phyloP scores from a whole-genome alignment of 2,329 filamentous ascomycete species.

The Didymella glomerata region DNA sequence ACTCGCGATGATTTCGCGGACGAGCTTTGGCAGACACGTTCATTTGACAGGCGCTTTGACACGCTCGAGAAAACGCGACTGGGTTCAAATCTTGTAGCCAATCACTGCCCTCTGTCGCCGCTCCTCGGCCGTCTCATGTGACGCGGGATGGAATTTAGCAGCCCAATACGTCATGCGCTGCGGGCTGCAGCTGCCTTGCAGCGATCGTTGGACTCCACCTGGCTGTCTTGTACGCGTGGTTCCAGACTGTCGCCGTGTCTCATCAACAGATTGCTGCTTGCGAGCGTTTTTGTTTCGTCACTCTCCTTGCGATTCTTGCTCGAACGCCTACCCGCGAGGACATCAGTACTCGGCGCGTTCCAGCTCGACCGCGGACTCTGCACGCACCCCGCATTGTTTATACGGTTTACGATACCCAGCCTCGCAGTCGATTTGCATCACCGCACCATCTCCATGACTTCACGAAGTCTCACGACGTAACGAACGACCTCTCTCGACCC shows the following conservation, averaged over 20 bases:
- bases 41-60: slow-evolving; percentile 12
- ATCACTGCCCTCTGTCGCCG: slow-evolving; percentile 26
- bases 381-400: slow-evolving; percentile 33
- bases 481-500: slow-evolving; percentile 34
- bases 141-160: slow-evolving; percentile 32
- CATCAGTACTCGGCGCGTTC: slow-evolving; percentile 21
- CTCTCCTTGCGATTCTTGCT: slow-evolving; percentile 29
- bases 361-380: slow-evolving; percentile 19
- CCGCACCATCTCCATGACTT: slow-evolving; percentile 44
- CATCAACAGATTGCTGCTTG: slow-evolving; percentile 26
- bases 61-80: slow-evolving; percentile 21
- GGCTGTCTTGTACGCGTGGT: slow-evolving; percentile 34
- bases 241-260: slow-evolving; percentile 29
- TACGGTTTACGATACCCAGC: slow-evolving; percentile 38
- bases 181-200: slow-evolving; percentile 45
- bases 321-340: slow-evolving; percentile 23
- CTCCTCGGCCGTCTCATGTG: slow-evolving; percentile 32
- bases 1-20: background rate
- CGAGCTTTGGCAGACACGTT: slow-evolving; percentile 3
- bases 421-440: slow-evolving; percentile 27
- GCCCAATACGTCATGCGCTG: slow-evolving; percentile 48
- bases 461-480: slow-evolving; percentile 43
- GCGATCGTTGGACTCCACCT: slow-evolving; percentile 38
- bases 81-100: slow-evolving; percentile 27
- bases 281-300: slow-evolving; percentile 33